A percentile compares a stretch with the other conserved stretches of the same genome.
Conservation (phyloP, 495 filamentous ascomycete genomes). For the Echria macrotheca region DNA sequence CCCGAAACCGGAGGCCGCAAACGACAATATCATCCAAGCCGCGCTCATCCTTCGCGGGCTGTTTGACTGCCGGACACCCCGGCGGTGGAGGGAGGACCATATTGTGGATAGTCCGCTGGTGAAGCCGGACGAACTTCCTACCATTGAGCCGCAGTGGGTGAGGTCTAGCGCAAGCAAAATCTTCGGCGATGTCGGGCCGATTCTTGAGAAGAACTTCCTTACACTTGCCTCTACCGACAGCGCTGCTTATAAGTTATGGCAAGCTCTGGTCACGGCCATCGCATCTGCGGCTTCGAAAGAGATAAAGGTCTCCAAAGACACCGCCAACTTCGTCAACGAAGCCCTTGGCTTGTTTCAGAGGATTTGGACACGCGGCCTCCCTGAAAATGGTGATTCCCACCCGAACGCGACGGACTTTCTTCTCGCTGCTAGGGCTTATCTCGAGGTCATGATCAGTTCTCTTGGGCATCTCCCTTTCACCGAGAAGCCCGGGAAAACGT, state of each 20-base stretch:
- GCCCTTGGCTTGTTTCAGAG: slow-evolving; percentile 60
- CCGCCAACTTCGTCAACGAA: slow-evolving; percentile 69
- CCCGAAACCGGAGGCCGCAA: slow-evolving; percentile 20
- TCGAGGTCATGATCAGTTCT: slow-evolving; percentile 55
- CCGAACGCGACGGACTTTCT: slow-evolving; percentile 45
- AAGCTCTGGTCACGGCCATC: slow-evolving; percentile 59
- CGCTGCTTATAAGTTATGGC: slow-evolving; percentile 59
- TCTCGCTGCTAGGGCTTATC: slow-evolving; percentile 53
- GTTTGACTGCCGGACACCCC: slow-evolving; percentile 58
- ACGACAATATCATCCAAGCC: slow-evolving; percentile 43
- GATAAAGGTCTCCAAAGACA: slow-evolving; percentile 79
- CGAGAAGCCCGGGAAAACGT: slow-evolving; percentile 54
- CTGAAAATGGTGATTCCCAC: slow-evolving; percentile 17
- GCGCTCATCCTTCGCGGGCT: slow-evolving; percentile 62
- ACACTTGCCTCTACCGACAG: slow-evolving; percentile 40
- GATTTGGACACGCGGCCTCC: slow-evolving; percentile 52
- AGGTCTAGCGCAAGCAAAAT: slow-evolving; percentile 60
- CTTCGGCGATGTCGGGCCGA: slow-evolving; percentile 56
- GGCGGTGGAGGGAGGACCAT: slow-evolving; percentile 67
- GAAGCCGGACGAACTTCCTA: slow-evolving; percentile 65
- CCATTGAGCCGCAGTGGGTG: slow-evolving; percentile 83
- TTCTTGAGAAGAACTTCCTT: slow-evolving; percentile 55
- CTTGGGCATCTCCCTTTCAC: slow-evolving; percentile 73
- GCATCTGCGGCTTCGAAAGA: slow-evolving; percentile 80
- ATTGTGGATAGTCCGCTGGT: slow-evolving; percentile 54